phyloP scores from a whole-genome alignment of 176 grass and related monocot species.

The Triticum dicoccoides region DNA sequence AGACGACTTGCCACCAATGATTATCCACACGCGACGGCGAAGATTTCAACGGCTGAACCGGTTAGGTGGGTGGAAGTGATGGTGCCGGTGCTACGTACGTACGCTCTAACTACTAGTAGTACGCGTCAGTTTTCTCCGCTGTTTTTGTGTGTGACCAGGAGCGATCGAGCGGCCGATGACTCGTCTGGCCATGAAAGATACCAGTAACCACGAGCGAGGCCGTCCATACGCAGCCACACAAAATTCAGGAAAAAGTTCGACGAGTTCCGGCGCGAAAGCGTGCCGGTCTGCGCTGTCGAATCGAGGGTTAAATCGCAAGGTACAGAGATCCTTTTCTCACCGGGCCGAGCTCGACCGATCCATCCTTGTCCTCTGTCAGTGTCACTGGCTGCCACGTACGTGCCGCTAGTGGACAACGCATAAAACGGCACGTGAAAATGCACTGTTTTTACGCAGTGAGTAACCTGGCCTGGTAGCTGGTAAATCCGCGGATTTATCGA shows the following conservation, averaged over 20 bases:
- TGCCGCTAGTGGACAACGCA: background rate
- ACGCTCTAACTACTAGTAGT: background rate
- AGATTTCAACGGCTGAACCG: background rate
- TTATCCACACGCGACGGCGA: background rate
- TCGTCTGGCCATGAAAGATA: slow-evolving; percentile 12
- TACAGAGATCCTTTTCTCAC: slow-evolving; percentile 14
- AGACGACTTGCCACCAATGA: background rate
- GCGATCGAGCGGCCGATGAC: background rate
- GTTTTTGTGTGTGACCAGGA: background rate
- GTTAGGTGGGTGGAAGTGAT: background rate
- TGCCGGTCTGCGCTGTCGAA: background rate
- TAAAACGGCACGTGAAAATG: background rate
- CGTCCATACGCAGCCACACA: background rate
- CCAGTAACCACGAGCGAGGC: background rate
- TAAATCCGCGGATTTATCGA: background rate
- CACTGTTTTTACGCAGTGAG: background rate
- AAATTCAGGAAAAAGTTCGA: background rate
- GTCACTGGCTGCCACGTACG: background rate
- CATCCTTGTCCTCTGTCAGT: background rate
- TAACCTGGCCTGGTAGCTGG: background rate
- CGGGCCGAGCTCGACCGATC: no score
- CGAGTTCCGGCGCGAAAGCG: background rate
- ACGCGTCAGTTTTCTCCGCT: background rate
- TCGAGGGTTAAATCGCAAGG: background rate
- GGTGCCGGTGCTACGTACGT: background rate